Percentiles rank a stretch among this genome's conserved stretches.
Conservation (phyloP, 495 filamentous ascomycete species). For the Aspergillus wentii region DNA sequence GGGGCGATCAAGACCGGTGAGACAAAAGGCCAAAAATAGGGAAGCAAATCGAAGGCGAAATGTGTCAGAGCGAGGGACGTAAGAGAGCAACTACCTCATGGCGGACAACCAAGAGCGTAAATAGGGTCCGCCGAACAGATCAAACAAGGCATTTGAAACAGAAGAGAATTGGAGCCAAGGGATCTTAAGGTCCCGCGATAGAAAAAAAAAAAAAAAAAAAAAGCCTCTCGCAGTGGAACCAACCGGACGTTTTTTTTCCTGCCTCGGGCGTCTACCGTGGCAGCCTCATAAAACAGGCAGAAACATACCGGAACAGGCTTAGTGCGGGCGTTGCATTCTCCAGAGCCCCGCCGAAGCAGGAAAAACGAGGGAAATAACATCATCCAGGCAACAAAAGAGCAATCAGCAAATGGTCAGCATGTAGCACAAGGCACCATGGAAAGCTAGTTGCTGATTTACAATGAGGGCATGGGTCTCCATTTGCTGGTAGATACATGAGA, state of each 20-base stretch:
- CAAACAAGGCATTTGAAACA: slow-evolving; percentile 14
- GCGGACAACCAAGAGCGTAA: slow-evolving; percentile 19
- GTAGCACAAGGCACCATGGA: too few species aligned
- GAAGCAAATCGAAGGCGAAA: slow-evolving; percentile 12
- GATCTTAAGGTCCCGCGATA: slow-evolving; percentile 19
- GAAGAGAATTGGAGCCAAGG: slow-evolving; percentile 8
- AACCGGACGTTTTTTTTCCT: too few species aligned
- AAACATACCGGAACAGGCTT: too few species aligned
- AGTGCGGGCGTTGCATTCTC: too few species aligned
- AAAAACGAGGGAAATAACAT: slow-evolving; percentile 16
- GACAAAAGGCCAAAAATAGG: slow-evolving; percentile 4
- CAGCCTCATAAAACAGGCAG: too few species aligned
- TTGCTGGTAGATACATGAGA: slow-evolving; percentile 22
- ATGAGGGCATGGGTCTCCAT: slow-evolving; percentile 29
- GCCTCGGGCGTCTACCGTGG: slow-evolving; percentile 19
- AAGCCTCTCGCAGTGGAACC: slow-evolving; percentile 19
- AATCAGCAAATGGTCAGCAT: slow-evolving; percentile 30
- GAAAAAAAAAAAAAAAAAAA: slow-evolving; percentile 19
- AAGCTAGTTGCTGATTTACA: slow-evolving; percentile 25
- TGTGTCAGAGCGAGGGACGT: slow-evolving; percentile 15
- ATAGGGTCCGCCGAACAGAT: slow-evolving; percentile 11
- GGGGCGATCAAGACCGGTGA: slow-evolving; percentile 23
- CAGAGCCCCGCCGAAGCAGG: too few species aligned
- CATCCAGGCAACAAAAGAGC: slow-evolving; percentile 22
- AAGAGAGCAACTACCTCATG: slow-evolving; percentile 34